Percentiles rank a stretch among this genome's conserved stretches.
Evolutionary conservation across 2,329 filamentous ascomycete species (phyloP).

Genomic region (Penicillium capsulatum): DNA sequence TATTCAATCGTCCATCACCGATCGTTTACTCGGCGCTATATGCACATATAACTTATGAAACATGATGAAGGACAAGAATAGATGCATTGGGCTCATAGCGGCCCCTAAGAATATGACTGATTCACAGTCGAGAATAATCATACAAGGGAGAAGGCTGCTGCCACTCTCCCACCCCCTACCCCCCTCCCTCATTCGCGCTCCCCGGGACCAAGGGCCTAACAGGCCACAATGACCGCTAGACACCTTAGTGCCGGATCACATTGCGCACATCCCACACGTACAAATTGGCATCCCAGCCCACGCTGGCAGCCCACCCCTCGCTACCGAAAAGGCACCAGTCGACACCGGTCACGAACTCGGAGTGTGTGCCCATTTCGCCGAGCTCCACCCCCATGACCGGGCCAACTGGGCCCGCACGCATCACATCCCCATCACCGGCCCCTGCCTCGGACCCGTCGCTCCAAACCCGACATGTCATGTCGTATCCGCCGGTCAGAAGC

Average conservation of each 20-base stretch:
- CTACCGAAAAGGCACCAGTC: conserved; percentile 97
- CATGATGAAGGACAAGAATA: too few species aligned
- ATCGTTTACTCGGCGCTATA: too few species aligned
- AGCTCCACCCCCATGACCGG: conserved; percentile 62
- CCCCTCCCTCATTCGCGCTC: too few species aligned
- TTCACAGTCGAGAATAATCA: too few species aligned
- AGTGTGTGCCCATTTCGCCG: conserved; percentile 86
- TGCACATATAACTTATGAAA: too few species aligned
- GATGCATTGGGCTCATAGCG: too few species aligned
- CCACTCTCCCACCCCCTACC: too few species aligned
- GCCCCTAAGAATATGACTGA: neutral
- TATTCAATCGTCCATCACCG: too few species aligned
- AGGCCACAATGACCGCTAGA: too few species aligned
- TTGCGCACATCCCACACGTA: conserved; percentile 92
- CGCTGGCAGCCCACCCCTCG: conserved; percentile 92
- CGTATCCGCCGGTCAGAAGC: conserved; percentile 84
- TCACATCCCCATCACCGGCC: conserved; percentile 35
- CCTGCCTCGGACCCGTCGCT: conserved; percentile 63
- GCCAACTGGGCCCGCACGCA: conserved; percentile 39
- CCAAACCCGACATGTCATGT: conserved; percentile 97
- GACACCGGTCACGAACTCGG: conserved; percentile 91
- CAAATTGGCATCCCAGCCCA: conserved; percentile 89
- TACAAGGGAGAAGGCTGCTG: too few species aligned
- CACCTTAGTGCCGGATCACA: too few species aligned
- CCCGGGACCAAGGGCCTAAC: too few species aligned